A percentile compares a stretch with the other conserved stretches of the same genome.
Evolutionary conservation across 2,329 filamentous ascomycete species (phyloP).

Genomic region (Orbilia oligospora): DNA sequence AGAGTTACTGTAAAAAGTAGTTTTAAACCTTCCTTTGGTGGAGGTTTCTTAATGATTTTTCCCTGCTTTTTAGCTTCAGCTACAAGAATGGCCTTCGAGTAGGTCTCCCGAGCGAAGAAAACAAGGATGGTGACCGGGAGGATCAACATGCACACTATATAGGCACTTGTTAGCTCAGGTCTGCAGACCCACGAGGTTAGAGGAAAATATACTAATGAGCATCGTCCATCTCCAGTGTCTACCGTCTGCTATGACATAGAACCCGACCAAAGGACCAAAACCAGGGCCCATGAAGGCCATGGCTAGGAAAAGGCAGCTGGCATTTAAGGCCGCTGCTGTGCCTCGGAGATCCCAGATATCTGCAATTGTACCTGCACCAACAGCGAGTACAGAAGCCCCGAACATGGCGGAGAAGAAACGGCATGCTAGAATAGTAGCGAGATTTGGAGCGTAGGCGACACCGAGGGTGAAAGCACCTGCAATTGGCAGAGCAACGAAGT

Average conservation of each 20-base stretch:
- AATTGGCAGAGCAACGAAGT: slow-evolving; percentile 64
- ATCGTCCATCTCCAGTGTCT: slow-evolving; percentile 57
- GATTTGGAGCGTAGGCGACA: slow-evolving; percentile 62
- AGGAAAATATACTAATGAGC: slow-evolving; percentile 39
- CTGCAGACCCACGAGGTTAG: too few relatives aligned
- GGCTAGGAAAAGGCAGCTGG: slow-evolving; percentile 50
- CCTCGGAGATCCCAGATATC: slow-evolving; percentile 68
- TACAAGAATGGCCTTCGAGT: slow-evolving; percentile 73
- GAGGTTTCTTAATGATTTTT: slow-evolving; percentile 38
- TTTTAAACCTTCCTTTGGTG: slow-evolving; percentile 69
- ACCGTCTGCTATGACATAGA: slow-evolving; percentile 48
- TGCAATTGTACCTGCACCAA: slow-evolving; percentile 70
- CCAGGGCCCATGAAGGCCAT: slow-evolving; percentile 60
- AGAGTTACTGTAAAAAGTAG: slow-evolving; percentile 78
- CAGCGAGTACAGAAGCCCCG: slow-evolving; percentile 69
- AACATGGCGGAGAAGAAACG: slow-evolving; percentile 67
- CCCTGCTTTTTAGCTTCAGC: slow-evolving; percentile 62
- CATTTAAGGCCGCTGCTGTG: slow-evolving; percentile 23
- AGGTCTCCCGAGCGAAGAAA: slow-evolving; percentile 71
- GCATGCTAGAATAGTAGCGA: slow-evolving; percentile 65
- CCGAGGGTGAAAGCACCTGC: slow-evolving; percentile 64
- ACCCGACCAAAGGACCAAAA: slow-evolving; percentile 53
- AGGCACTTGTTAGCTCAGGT: neutral
- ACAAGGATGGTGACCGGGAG: slow-evolving; percentile 28
- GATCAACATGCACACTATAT: slow-evolving; percentile 59